Conservation (phyloP, 2,329 filamentous ascomycete species). For the Ceratocystis variospora region DNA sequence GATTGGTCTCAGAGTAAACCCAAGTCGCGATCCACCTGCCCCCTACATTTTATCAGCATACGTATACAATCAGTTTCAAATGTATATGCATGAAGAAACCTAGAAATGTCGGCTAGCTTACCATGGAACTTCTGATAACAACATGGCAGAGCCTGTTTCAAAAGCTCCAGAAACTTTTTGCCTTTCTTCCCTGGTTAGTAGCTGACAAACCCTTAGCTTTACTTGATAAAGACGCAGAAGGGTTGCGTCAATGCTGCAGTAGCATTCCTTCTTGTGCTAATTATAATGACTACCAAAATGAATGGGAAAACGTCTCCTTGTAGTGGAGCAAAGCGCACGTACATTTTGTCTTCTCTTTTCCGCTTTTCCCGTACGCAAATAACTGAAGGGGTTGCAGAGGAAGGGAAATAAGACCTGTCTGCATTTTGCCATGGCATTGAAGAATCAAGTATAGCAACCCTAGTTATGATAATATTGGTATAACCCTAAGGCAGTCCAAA, state of each 20-base stretch:
- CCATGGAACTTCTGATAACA: neutral
- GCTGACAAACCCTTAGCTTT: too few species aligned
- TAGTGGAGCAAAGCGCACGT: neutral
- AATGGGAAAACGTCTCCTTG: neutral
- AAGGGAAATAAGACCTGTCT: neutral
- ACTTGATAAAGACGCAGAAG: neutral
- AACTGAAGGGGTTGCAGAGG: neutral
- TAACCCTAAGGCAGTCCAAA: neutral
- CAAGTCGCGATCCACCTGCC: neutral
- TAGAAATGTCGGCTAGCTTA: neutral
- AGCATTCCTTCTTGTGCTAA: neutral
- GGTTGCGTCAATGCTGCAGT: neutral
- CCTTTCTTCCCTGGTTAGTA: too few species aligned
- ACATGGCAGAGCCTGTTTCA: neutral
- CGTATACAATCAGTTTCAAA: neutral
- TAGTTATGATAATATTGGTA: neutral
- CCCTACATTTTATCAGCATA: neutral
- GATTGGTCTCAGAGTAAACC: neutral
- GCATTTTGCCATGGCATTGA: neutral
- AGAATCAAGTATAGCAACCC: neutral
- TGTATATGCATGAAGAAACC: neutral
- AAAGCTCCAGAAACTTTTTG: neutral
- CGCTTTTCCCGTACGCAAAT: neutral
- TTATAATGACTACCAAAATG: neutral
- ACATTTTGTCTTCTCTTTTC: neutral